Conservation (phyloP, 1,284 basidiomycete species). For the Fomes fomentarius region DNA sequence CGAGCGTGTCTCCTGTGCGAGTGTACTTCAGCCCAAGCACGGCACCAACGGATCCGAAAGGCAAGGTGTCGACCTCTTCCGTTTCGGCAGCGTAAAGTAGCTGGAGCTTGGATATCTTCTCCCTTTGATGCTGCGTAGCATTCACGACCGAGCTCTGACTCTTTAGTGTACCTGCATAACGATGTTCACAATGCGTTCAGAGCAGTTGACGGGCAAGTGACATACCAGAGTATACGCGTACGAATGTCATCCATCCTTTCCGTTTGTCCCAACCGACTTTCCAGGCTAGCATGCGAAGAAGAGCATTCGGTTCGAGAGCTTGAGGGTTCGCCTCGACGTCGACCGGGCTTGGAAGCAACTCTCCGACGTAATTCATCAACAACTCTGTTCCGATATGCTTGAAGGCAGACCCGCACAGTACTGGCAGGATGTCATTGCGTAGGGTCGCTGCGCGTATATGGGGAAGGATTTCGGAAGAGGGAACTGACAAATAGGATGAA, state of each 20-base stretch:
- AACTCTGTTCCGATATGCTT: constrained; percentile 83
- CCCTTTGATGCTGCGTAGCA: constrained; percentile 67
- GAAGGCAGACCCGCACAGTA: constrained; percentile 84
- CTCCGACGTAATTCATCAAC: constrained; percentile 81
- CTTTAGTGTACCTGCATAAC: constrained; percentile 61
- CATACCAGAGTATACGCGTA: constrained; percentile 85
- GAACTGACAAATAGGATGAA: constrained; percentile 64
- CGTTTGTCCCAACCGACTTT: constrained; percentile 88
- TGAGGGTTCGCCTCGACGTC: constrained; percentile 56
- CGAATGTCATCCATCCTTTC: constrained; percentile 90
- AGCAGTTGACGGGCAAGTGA: not conserved
- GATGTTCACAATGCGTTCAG: not conserved
- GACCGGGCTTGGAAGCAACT: constrained; percentile 78
- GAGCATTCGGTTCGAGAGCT: constrained; percentile 41
- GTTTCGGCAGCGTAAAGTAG: constrained; percentile 80
- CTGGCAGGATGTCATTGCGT: constrained; percentile 70
- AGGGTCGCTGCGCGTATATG: constrained; percentile 74
- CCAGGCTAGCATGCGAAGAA: constrained; percentile 78
- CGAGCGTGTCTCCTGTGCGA: constrained; percentile 86
- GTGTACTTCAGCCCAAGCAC: constrained; percentile 83
- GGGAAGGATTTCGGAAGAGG: constrained; percentile 52
- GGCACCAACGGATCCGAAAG: constrained; percentile 86
- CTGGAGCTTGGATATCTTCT: constrained; percentile 78
- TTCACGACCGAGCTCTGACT: constrained; percentile 70
- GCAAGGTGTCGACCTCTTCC: constrained; percentile 81